Evolutionary conservation across 2,329 filamentous ascomycete genomes (phyloP), one percentile per base, ranked within the genome.

Genomic region (Phoma sp.): DNA sequence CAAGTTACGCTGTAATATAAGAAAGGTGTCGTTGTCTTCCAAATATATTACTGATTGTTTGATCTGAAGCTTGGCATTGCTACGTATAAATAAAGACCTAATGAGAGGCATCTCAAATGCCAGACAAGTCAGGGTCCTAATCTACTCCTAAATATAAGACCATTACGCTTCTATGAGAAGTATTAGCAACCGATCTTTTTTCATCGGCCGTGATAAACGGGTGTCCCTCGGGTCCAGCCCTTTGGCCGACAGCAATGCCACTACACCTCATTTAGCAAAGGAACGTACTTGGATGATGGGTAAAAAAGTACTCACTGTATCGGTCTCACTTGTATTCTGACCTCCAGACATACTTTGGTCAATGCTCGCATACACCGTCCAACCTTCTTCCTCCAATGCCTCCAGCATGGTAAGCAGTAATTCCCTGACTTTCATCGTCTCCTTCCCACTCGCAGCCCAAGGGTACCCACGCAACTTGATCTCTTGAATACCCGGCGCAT

Each of bases 361-460:
- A 23, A 78, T 63, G 52, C 74, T 75, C 1, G 73, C 72, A 62
- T 77, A 77, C 12, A 77, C 65, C 39, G 67, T 72, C 69, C 74
- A 78, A 1, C 76, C 76, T 42, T 73, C 64, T 4, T 58, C 59
- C 53, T 77, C 76, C 21, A 77, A 57, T 12, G 53, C 56, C 38
- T 72, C 72, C 53, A 77, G 49, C 54, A 77, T 56, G 32, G 53
- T 68, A 54, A 78, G 57, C 30, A 78, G 40, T 39, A 77, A 43
- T 42, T 72, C 54, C 20, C 74, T 65, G 10, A 67, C 69, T n/a
- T 48, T 62, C 67, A 77, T 73, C 3, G 74, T 76, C 42, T 74
- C 69, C 36, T 66, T 66, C 1, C 73, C 74, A 5, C 34, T 49
- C 1, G 75, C 64, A 36, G 30, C 32, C 66, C 66, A 77, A 1